Conservation (phyloP, 805 yeast species). For the Blastobotrys mokoenaii region DNA sequence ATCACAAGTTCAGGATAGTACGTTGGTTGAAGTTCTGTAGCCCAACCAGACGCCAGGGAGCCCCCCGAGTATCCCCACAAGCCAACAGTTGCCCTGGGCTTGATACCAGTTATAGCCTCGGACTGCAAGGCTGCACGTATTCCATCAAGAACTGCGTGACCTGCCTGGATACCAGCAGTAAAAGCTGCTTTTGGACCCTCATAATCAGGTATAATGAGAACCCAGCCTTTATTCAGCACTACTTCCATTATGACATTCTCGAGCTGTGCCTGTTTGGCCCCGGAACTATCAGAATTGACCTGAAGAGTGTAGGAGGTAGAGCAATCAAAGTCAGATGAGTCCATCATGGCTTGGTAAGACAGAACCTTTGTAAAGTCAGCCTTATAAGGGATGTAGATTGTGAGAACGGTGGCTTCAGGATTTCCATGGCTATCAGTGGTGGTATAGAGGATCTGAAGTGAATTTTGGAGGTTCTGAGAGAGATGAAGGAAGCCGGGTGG, state of each 20-base stretch:
- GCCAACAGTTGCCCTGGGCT: slow-evolving; percentile 42
- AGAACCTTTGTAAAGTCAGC: slow-evolving; percentile 11
- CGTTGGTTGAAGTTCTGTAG: slow-evolving; percentile 20
- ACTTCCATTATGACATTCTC: slow-evolving; percentile 2
- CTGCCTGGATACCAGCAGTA: slow-evolving; percentile 21
- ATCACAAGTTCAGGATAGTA: slow-evolving; percentile 22
- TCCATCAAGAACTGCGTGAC: slow-evolving; percentile 22
- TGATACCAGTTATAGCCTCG: slow-evolving; percentile 28
- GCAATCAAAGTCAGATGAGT: slow-evolving; percentile 17
- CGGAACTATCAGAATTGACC: slow-evolving; percentile 5
- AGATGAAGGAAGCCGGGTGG: neutral
- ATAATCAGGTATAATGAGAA: slow-evolving; percentile 20
- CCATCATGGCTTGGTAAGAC: slow-evolving; percentile 21
- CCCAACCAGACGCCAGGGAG: slow-evolving; percentile 62
- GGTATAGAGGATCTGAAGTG: slow-evolving; percentile 21
- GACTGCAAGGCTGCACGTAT: slow-evolving; percentile 18
- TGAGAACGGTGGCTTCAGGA: slow-evolving; percentile 23
- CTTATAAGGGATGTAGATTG: slow-evolving; percentile 19
- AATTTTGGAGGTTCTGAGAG: neutral
- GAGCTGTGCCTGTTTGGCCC: neutral
- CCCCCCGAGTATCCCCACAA: slow-evolving; percentile 75
- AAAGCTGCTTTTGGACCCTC: slow-evolving; percentile 25
- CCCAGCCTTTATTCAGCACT: slow-evolving; percentile 15
- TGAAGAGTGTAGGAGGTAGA: slow-evolving; percentile 21
- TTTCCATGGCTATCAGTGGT: slow-evolving; percentile 21